A percentile compares a stretch with the other conserved stretches of the same genome.
Conservation (phyloP, 2,329 filamentous ascomycete genomes). For the Cordyceps javanica region DNA sequence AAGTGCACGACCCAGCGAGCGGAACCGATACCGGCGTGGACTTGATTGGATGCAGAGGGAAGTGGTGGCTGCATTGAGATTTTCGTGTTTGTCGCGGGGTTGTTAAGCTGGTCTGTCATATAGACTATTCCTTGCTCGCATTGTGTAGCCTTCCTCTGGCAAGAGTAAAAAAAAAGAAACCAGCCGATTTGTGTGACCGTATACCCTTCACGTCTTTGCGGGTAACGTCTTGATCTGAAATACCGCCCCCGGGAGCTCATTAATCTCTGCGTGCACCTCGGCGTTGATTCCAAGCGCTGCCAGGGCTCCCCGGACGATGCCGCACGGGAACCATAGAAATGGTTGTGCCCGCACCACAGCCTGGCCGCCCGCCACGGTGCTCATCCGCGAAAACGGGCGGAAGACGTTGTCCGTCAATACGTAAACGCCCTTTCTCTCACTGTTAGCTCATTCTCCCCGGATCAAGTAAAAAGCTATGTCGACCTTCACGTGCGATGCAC, state of each 20-base stretch:
- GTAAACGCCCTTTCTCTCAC: constrained; percentile 63
- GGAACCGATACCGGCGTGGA: not conserved
- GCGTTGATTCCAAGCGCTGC: constrained; percentile 87
- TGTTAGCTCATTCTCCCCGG: constrained; percentile 26
- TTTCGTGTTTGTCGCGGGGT: not conserved
- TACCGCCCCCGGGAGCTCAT: constrained; percentile 77
- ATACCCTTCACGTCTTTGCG: constrained; percentile 48
- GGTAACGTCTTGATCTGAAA: constrained; percentile 91
- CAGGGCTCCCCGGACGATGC: constrained; percentile 84
- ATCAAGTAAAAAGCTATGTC: not conserved
- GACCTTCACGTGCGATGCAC: not conserved
- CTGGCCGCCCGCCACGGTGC: constrained; percentile 68
- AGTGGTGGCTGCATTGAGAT: not conserved
- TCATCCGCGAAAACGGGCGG: constrained; percentile 84
- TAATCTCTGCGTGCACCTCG: constrained; percentile 85
- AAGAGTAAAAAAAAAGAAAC: not conserved
- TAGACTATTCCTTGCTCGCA: not conserved
- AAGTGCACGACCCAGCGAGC: not conserved
- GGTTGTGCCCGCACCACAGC: constrained; percentile 71
- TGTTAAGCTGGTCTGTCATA: not conserved
- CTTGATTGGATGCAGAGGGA: not conserved
- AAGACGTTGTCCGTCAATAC: constrained; percentile 92
- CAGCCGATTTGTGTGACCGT: constrained; percentile 1
- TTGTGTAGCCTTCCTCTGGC: not conserved
- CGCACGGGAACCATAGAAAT: constrained; percentile 95